A percentile compares a stretch with the other conserved stretches of the same genome.
These are phyloP conservation scores for Cenchrus americanus DNA, from an alignment of 176 grass and related monocot genomes.

Conservation along the genomic window DNA sequence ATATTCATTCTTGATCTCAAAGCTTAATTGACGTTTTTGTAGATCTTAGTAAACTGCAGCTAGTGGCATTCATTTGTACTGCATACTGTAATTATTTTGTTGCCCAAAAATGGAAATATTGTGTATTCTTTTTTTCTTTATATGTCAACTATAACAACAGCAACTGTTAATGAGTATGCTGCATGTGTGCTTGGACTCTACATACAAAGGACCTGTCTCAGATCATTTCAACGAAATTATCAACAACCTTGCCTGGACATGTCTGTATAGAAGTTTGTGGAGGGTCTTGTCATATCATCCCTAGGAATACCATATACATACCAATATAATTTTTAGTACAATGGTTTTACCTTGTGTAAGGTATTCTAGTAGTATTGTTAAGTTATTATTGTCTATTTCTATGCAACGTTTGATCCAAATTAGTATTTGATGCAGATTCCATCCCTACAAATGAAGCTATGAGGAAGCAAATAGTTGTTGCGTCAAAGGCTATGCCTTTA, in stretches of 20 bases:
- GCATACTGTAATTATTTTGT: background rate
- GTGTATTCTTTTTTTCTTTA: background rate
- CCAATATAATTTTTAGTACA: background rate
- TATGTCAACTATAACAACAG: background rate
- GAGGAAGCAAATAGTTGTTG: constrained; percentile 86
- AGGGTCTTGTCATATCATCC: background rate
- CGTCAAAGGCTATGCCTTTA: constrained; percentile 84
- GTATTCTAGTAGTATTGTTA: background rate
- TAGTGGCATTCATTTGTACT: background rate
- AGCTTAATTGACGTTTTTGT: background rate
- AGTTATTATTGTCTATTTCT: background rate
- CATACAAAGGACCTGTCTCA: background rate
- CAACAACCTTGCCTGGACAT: background rate
- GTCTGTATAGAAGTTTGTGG: background rate
- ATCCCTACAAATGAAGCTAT: constrained; percentile 84
- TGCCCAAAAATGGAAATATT: background rate
- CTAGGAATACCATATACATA: background rate
- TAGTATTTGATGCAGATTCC: constrained; percentile 60
- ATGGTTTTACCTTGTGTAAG: background rate
- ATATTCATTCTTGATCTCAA: background rate
- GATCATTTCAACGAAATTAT: background rate
- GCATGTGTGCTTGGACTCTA: background rate
- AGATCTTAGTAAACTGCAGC: background rate
- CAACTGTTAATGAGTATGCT: background rate
- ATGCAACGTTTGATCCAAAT: constrained; percentile 15